Evolutionary conservation across 2,329 filamentous ascomycete genomes (phyloP).

Genomic region (Fusarium setosum): DNA sequence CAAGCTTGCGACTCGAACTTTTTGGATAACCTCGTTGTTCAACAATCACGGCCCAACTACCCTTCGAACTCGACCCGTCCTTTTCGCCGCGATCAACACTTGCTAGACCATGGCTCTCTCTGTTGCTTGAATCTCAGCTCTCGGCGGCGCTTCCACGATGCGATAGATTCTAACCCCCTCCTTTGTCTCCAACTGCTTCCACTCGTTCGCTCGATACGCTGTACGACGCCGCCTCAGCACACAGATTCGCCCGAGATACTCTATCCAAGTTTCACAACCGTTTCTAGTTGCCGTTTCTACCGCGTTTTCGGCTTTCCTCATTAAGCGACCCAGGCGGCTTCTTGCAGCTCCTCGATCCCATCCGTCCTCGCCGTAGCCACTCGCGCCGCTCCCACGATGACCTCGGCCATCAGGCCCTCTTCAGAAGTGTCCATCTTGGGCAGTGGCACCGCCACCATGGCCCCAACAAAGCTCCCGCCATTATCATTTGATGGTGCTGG

Average conservation of each 20-base stretch:
- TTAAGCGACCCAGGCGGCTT: conserved; percentile 23
- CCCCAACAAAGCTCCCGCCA: conserved; percentile 44
- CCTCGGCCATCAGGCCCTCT: conserved; percentile 36
- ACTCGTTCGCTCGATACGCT: conserved; percentile 36
- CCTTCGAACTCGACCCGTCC: conserved; percentile 1
- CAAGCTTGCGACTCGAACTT: conserved; percentile 16
- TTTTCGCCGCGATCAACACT: conserved; percentile 6
- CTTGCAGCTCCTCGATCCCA: conserved; percentile 22
- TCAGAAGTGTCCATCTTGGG: conserved; percentile 39
- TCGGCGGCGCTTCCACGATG: conserved; percentile 39
- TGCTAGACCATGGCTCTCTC: conserved; percentile 38
- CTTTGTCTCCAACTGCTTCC: conserved; percentile 36
- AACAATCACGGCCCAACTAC: not conserved
- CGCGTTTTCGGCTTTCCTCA: conserved; percentile 14
- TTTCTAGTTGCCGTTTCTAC: not conserved
- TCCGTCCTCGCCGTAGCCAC: conserved; percentile 8
- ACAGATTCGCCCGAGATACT: conserved; percentile 18
- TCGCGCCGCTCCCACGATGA: conserved; percentile 32
- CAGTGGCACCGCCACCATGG: conserved; percentile 44
- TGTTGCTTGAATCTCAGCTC: conserved; percentile 36
- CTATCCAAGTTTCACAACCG: conserved; percentile 17
- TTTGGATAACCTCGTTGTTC: conserved; percentile 9
- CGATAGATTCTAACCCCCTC: conserved; percentile 38
- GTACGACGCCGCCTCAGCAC: conserved; percentile 25
- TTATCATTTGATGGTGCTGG: conserved; percentile 43